phyloP scores from a whole-genome alignment of 1,284 basidiomycete species.

The Coniferiporia weirii region DNA sequence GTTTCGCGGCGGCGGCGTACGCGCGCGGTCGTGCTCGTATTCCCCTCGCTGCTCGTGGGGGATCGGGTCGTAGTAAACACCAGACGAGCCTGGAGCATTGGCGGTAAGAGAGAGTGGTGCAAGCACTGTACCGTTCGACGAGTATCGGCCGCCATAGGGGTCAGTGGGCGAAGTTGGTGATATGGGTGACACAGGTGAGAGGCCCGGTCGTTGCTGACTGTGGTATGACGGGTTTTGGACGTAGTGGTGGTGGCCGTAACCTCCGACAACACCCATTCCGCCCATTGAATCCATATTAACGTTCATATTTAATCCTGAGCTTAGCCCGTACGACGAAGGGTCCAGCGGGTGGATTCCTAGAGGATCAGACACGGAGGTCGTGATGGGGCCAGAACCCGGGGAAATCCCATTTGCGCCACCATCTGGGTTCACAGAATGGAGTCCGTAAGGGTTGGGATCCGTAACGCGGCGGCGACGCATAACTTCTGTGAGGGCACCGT shows the following conservation, averaged over 20 bases:
- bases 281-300: constrained; percentile 10
- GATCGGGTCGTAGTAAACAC: background rate
- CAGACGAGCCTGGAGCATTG: background rate
- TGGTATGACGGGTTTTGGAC: constrained; percentile 2
- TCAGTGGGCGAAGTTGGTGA: constrained; percentile 3
- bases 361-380: constrained; percentile 7
- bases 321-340: constrained; percentile 4
- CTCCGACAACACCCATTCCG: constrained; percentile 2
- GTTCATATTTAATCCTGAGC: constrained; percentile 6
- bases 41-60: background rate
- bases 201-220: constrained; percentile 3
- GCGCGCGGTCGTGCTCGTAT: background rate
- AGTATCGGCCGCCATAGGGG: background rate
- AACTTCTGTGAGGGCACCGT: constrained; percentile 3
- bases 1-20: constrained; percentile 12
- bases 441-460: constrained; percentile 6
- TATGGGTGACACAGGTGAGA: constrained; percentile 5
- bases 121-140: background rate
- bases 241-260: constrained; percentile 12
- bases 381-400: background rate
- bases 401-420: constrained; percentile 4
- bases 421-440: constrained; percentile 1
- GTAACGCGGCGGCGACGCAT: constrained; percentile 14
- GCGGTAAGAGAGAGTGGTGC: constrained; percentile 1
- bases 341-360: constrained; percentile 7